phyloP scores from a whole-genome alignment of 192 early-diverging fungal species.

The Coemansia erecta region DNA sequence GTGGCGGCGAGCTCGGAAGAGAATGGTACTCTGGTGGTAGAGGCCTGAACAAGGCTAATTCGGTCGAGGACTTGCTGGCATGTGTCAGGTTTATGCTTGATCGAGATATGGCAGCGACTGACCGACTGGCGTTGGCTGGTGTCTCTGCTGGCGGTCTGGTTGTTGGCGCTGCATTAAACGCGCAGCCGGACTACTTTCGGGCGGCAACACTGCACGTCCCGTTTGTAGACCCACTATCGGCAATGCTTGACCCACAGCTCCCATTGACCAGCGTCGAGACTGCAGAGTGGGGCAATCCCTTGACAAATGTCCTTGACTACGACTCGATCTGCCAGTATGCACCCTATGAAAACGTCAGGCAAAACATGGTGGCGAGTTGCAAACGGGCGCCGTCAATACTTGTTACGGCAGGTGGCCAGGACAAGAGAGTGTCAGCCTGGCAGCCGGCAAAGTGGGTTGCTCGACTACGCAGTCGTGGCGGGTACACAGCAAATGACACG shows the following conservation, averaged over 20 bases:
- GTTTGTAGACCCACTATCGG: conserved; percentile 83
- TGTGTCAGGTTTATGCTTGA: conserved; percentile 66
- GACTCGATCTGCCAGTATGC: conserved; percentile 60
- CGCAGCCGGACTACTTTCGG: conserved; percentile 67
- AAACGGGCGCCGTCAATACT: conserved; percentile 58
- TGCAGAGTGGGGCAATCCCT: conserved; percentile 75
- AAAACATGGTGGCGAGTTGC: no score
- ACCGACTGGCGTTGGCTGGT: conserved; percentile 64
- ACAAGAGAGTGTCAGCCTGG: conserved; percentile 77
- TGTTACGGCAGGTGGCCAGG: conserved; percentile 74
- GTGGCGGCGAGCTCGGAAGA: conserved; percentile 74
- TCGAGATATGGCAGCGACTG: conserved; percentile 55
- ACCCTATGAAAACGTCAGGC: conserved; percentile 66
- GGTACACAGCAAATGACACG: conserved; percentile 7
- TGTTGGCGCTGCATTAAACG: conserved; percentile 67
- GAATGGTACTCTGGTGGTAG: conserved; percentile 79
- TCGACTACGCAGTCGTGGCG: conserved; percentile 56
- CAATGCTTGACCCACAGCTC: conserved; percentile 74
- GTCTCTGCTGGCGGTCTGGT: conserved; percentile 77
- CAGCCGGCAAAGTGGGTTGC: conserved; percentile 91
- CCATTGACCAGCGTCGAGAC: conserved; percentile 72
- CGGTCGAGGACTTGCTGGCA: conserved; percentile 68
- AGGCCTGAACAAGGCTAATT: conserved; percentile 67
- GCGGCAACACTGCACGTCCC: conserved; percentile 76
- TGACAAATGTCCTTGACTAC: conserved; percentile 53